Conservation (phyloP, 805 yeast genomes). For the Candida suzukii region DNA sequence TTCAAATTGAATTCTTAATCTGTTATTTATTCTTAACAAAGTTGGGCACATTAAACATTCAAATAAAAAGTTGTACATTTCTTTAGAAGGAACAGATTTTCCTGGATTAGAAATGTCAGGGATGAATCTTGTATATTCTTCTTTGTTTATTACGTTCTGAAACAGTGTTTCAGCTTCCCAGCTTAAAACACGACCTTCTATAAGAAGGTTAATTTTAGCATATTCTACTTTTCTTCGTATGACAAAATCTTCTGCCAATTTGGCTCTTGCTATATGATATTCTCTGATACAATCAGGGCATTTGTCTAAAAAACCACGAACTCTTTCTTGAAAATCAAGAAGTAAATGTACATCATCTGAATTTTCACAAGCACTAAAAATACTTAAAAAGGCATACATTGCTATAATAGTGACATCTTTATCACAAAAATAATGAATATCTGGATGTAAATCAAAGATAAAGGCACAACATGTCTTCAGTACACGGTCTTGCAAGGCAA, state of each 20-base stretch:
- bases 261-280: slow-evolving; percentile 48
- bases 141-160: not conserved
- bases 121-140: not conserved
- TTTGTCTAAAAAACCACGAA: slow-evolving; percentile 25
- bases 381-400: slow-evolving; percentile 41
- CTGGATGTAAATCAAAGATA: slow-evolving; percentile 2
- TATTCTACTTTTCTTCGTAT: slow-evolving; percentile 33
- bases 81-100: not conserved
- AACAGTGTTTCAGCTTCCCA: slow-evolving; percentile 17
- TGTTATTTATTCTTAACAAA: slow-evolving; percentile 32
- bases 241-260: slow-evolving; percentile 44
- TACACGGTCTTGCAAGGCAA: slow-evolving; percentile 3
- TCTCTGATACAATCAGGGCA: slow-evolving; percentile 50
- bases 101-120: not conserved
- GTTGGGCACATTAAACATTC: slow-evolving; percentile 50
- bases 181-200: slow-evolving; percentile 13
- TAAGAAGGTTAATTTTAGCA: slow-evolving; percentile 13
- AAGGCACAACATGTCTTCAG: not conserved
- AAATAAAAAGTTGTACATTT: slow-evolving; percentile 9
- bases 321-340: not conserved
- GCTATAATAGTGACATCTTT: slow-evolving; percentile 38
- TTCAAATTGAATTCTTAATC: slow-evolving; percentile 30
- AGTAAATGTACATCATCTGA: not conserved
- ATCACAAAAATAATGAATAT: slow-evolving; percentile 52
- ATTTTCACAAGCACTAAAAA: slow-evolving; percentile 34